These are phyloP conservation scores for Macrophomina phaseolina DNA, from an alignment of 2,329 filamentous ascomycete genomes.

Conservation along the genomic window DNA sequence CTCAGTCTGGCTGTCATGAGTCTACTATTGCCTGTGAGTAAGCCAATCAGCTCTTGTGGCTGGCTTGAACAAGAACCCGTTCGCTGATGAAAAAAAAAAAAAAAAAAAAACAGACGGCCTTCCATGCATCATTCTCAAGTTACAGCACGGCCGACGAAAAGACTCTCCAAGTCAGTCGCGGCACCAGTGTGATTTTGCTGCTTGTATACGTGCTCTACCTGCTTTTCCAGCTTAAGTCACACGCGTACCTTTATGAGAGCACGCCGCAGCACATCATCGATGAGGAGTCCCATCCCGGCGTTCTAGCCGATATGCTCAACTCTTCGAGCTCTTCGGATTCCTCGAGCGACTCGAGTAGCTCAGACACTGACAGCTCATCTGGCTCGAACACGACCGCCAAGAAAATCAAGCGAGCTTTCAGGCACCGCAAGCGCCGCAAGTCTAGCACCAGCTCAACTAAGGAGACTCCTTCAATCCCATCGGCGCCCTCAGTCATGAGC, in stretches of 20 bases:
- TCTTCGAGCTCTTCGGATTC: constrained; percentile 65
- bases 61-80: neutral
- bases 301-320: constrained; percentile 81
- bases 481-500: constrained; percentile 51
- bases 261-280: constrained; percentile 93
- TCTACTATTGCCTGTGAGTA: constrained; percentile 75
- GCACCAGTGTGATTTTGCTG: constrained; percentile 84
- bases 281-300: constrained; percentile 85
- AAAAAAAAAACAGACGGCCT: constrained; percentile 70
- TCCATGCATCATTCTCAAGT: constrained; percentile 83
- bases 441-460: constrained; percentile 74
- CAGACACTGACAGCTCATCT: constrained; percentile 70
- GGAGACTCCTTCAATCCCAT: constrained; percentile 59
- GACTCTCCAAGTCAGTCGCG: constrained; percentile 84
- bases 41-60: neutral
- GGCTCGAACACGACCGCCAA: constrained; percentile 76
- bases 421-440: constrained; percentile 73
- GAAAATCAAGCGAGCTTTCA: constrained; percentile 77
- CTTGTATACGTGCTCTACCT: constrained; percentile 84
- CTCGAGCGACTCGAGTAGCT: constrained; percentile 47
- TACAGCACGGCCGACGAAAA: constrained; percentile 66
- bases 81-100: neutral
- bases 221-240: constrained; percentile 88
- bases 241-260: constrained; percentile 89
- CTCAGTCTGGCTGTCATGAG: constrained; percentile 90